Percentiles rank a stretch among this genome's conserved stretches.
These are phyloP conservation scores for Crithidia acanthocephali DNA, from an alignment of 208 protist species.

Conservation along the genomic window DNA sequence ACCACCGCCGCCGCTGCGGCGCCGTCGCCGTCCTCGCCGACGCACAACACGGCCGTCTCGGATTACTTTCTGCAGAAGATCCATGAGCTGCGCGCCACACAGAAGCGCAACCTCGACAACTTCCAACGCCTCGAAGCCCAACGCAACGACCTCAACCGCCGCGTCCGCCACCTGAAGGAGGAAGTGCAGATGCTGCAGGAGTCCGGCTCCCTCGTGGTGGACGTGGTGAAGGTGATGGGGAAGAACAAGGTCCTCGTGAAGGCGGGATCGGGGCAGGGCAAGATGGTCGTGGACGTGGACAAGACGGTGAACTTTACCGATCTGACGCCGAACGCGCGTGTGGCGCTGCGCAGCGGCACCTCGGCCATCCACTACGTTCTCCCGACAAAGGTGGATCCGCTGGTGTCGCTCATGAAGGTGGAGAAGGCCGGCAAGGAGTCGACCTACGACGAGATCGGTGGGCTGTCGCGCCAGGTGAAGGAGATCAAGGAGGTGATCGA, in stretches of 20 bases:
- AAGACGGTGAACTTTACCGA: slow-evolving; percentile 95
- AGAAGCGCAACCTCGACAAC: slow-evolving; percentile 88
- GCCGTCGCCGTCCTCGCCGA: slow-evolving; percentile 24
- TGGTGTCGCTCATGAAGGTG: slow-evolving; percentile 99
- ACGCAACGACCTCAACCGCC: slow-evolving; percentile 91
- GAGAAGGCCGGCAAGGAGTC: slow-evolving; percentile 99
- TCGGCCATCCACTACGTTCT: slow-evolving; percentile 98
- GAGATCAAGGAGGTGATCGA: slow-evolving; percentile 92
- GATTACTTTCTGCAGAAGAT: slow-evolving; percentile 93
- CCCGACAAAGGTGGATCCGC: slow-evolving; percentile 98
- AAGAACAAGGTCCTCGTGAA: slow-evolving; percentile 99
- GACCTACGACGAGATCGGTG: slow-evolving; percentile 99
- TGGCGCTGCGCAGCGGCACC: slow-evolving; percentile 97
- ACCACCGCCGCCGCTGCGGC: slow-evolving; percentile 10
- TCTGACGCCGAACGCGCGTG: slow-evolving; percentile 95
- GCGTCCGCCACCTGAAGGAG: slow-evolving; percentile 98
- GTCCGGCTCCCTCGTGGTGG: slow-evolving; percentile 97
- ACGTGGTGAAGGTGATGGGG: slow-evolving; percentile 99
- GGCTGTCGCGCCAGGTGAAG: slow-evolving; percentile 99
- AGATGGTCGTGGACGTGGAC: slow-evolving; percentile 99
- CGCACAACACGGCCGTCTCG: slow-evolving; percentile 51
- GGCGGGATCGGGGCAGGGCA: slow-evolving; percentile 94
- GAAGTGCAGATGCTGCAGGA: slow-evolving; percentile 98
- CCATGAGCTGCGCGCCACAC: slow-evolving; percentile 85
- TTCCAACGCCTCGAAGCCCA: slow-evolving; percentile 87